Percentiles rank a stretch among this genome's conserved stretches.
These are phyloP conservation scores for Colletotrichum chrysophilum DNA, from an alignment of 2,329 filamentous ascomycete species.

Conservation along the genomic window DNA sequence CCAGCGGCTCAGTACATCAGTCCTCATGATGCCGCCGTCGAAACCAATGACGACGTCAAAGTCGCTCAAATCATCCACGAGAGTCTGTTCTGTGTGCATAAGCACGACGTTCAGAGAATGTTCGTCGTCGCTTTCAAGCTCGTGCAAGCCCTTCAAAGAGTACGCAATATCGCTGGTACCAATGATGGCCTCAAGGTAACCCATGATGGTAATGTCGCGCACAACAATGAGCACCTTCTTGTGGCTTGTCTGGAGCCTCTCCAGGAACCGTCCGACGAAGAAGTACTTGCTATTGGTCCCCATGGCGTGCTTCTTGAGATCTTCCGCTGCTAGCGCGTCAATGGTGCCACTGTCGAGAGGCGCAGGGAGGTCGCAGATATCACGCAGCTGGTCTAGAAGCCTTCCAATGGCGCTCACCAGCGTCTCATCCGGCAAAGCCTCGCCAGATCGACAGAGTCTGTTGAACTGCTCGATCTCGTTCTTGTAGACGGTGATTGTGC, in stretches of 20 bases:
- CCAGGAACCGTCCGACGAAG: conserved; percentile 62
- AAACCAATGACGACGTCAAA: conserved; percentile 60
- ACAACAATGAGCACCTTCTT: conserved; percentile 60
- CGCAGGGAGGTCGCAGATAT: conserved; percentile 63
- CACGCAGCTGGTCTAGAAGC: conserved; percentile 55
- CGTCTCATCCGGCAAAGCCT: conserved; percentile 26
- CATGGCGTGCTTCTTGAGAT: conserved; percentile 57
- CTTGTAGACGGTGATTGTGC: conserved; percentile 50
- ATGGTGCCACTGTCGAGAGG: conserved; percentile 51
- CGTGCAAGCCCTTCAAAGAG: conserved; percentile 34
- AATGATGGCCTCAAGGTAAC: conserved; percentile 57
- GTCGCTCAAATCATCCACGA: conserved; percentile 40
- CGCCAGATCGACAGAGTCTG: not conserved
- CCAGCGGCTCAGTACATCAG: conserved; percentile 24
- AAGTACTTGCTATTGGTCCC: conserved; percentile 65
- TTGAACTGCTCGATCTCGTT: conserved; percentile 51
- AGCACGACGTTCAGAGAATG: conserved; percentile 44
- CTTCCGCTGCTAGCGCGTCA: conserved; percentile 40
- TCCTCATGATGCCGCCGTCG: conserved; percentile 54
- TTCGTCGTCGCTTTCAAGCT: conserved; percentile 35
- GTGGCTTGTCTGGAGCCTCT: conserved; percentile 44
- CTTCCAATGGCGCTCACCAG: conserved; percentile 51
- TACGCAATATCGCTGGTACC: conserved; percentile 42
- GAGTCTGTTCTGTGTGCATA: conserved; percentile 41
- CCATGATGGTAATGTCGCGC: conserved; percentile 52